These are phyloP conservation scores for Pilaira anomala DNA, from an alignment of 192 early-diverging fungal species.

Conservation along the genomic window DNA sequence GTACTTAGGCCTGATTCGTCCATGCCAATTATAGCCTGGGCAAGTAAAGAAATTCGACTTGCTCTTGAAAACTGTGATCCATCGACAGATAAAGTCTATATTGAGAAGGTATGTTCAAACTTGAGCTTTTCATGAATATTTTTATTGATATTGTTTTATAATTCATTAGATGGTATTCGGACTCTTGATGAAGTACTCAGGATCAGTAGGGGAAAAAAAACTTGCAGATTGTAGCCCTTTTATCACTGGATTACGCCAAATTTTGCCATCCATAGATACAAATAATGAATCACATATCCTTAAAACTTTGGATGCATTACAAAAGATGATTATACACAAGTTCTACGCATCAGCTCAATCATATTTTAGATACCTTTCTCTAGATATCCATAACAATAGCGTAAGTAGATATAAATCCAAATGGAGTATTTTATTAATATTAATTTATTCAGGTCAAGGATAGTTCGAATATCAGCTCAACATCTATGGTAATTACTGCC, in stretches of 20 bases:
- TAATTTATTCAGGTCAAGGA: conserved; percentile 4
- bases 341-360: conserved; percentile 7
- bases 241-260: not conserved
- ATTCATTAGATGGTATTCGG: conserved; percentile 1
- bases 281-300: not conserved
- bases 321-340: conserved; percentile 4
- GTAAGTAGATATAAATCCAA: not conserved
- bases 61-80: not conserved
- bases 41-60: conserved; percentile 5
- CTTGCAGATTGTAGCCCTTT: not conserved
- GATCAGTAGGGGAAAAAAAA: not conserved
- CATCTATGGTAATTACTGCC: conserved; percentile 46
- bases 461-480: conserved; percentile 4
- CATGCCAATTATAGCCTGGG: conserved; percentile 14
- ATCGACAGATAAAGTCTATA: not conserved
- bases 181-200: conserved; percentile 1
- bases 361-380: conserved; percentile 18
- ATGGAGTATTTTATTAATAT: not conserved
- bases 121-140: not conserved
- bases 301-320: conserved; percentile 5
- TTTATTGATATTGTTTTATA: not conserved
- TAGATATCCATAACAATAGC: conserved; percentile 13
- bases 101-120: conserved; percentile 2
- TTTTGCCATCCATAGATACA: not conserved
- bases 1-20: conserved; percentile 16